phyloP scores from a whole-genome alignment of 495 filamentous ascomycete genomes.

The Penicillium waksmanii region DNA sequence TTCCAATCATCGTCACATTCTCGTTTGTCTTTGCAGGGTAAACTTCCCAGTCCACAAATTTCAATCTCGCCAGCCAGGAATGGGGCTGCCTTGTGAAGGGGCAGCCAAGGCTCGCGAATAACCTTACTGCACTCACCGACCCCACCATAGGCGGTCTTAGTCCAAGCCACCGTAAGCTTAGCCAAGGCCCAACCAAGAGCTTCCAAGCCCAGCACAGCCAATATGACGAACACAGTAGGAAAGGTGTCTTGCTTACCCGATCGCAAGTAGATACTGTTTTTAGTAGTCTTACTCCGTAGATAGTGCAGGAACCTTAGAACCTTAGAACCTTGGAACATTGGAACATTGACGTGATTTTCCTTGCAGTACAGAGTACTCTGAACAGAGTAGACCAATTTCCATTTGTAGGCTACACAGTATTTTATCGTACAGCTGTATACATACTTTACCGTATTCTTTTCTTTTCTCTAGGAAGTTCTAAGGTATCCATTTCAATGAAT shows the following conservation, averaged over 20 bases:
- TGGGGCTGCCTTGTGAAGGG: conserved; percentile 31
- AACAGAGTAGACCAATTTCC: not conserved
- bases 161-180: conserved; percentile 32
- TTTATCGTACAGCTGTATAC: not conserved
- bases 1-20: conserved; percentile 8
- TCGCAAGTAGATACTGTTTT: conserved; percentile 10
- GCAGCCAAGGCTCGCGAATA: conserved; percentile 23
- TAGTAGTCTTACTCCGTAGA: conserved; percentile 4
- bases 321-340: not conserved
- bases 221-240: conserved; percentile 7
- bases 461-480: too few species aligned
- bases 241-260: conserved; percentile 9
- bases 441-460: too few species aligned
- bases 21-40: not conserved
- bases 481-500: too few species aligned
- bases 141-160: conserved; percentile 15
- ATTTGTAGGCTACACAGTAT: conserved; percentile 2
- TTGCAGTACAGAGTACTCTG: not conserved
- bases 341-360: not conserved
- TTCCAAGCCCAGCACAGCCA: conserved; percentile 10
- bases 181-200: conserved; percentile 20
- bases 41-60: conserved; percentile 7
- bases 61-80: conserved; percentile 20
- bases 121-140: conserved; percentile 23
- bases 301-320: not conserved